Percentiles rank a stretch among this genome's conserved stretches.
These are phyloP conservation scores for Ustanciosporium gigantosporum DNA, from an alignment of 1,284 basidiomycete species.

Conservation along the genomic window DNA sequence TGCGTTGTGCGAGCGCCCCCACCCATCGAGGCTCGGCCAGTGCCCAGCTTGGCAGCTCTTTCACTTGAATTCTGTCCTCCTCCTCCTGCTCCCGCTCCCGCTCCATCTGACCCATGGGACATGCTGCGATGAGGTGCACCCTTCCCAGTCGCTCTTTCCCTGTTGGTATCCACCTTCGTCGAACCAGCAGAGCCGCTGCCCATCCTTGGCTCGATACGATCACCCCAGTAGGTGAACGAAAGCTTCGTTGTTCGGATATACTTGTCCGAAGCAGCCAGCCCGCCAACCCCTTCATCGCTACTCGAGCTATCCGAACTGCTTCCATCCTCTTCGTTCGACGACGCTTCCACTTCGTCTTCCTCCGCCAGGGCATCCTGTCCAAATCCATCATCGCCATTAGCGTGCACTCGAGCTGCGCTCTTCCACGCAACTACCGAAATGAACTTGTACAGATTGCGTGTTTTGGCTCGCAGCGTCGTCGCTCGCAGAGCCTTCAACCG, in stretches of 20 bases:
- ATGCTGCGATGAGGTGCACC: not conserved
- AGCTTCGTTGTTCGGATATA: conserved; percentile 49
- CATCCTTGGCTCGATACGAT: conserved; percentile 34
- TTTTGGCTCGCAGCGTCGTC: conserved; percentile 49
- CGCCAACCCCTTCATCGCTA: conserved; percentile 35
- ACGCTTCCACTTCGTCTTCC: conserved; percentile 27
- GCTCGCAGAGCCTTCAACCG: conserved; percentile 47
- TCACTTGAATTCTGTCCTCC: no score
- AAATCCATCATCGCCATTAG: conserved; percentile 1
- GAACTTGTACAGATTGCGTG: conserved; percentile 54
- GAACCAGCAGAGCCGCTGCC: not conserved
- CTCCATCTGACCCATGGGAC: not conserved
- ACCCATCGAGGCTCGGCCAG: no score
- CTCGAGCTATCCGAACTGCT: conserved; percentile 17
- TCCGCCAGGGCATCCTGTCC: conserved; percentile 34
- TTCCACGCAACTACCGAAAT: conserved; percentile 42
- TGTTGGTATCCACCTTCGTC: not conserved
- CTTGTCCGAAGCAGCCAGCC: conserved; percentile 25
- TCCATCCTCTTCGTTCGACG: conserved; percentile 8
- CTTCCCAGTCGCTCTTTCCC: not conserved
- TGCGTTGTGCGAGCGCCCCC: no score
- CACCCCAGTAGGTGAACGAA: conserved; percentile 52
- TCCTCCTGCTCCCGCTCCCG: no score
- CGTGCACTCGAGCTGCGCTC: conserved; percentile 9
- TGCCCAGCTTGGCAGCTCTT: no score